A percentile compares a stretch with the other conserved stretches of the same genome.
These are phyloP conservation scores for Candida ipomoeae DNA, from an alignment of 805 yeast species.

Conservation along the genomic window DNA sequence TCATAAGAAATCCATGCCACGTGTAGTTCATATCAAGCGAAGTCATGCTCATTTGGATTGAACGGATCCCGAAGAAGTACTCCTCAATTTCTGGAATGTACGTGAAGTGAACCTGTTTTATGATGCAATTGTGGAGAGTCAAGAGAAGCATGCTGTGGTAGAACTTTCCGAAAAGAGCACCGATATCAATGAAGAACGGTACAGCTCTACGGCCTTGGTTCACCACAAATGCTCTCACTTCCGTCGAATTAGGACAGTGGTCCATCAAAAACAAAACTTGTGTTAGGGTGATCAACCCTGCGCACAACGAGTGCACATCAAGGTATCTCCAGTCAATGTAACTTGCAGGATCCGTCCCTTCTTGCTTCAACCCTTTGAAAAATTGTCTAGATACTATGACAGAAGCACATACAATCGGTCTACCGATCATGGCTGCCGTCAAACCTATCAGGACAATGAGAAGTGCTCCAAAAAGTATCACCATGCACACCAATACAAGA, in stretches of 20 bases:
- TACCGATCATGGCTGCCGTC: conserved; percentile 27
- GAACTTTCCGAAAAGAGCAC: not conserved
- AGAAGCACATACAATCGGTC: conserved; percentile 9
- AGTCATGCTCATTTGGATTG: not conserved
- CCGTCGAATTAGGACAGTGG: conserved; percentile 3
- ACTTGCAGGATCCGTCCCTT: not conserved
- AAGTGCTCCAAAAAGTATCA: conserved; percentile 46
- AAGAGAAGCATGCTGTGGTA: not conserved
- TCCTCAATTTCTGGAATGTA: conserved; percentile 8
- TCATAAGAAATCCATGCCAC: conserved; percentile 13
- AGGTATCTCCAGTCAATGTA: conserved; percentile 6
- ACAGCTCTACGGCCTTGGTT: conserved; percentile 6
- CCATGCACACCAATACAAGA: conserved; percentile 38
- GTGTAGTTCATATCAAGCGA: not conserved
- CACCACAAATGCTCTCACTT: conserved; percentile 6
- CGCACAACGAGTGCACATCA: conserved; percentile 9
- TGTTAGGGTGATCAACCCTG: conserved; percentile 8
- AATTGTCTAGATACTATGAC: not conserved
- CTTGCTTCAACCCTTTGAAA: not conserved
- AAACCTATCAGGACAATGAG: conserved; percentile 22
- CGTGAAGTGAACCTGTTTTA: not conserved
- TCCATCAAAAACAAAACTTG: conserved; percentile 1
- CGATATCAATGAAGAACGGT: not conserved
- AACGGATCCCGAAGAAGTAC: conserved; percentile 6
- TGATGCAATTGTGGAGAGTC: not conserved